These are phyloP conservation scores for Rhytidiadelphus loreus DNA, from an alignment of 225 moss, liverwort and hornwort genomes.

Conservation along the genomic window DNA sequence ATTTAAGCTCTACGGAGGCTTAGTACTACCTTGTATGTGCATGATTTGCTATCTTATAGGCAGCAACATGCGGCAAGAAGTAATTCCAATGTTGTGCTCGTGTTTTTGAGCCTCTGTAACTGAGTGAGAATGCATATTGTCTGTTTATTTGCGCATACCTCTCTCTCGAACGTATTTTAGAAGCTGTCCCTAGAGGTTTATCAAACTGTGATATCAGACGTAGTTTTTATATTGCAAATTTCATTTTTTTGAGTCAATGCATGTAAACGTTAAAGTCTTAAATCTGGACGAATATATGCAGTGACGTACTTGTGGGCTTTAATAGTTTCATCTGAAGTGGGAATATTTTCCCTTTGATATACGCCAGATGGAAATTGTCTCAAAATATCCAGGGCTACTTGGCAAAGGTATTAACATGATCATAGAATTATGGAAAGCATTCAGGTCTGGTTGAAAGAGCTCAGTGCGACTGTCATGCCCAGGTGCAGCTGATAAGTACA, in stretches of 20 bases:
- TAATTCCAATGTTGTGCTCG: not conserved
- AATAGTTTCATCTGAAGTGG: not conserved
- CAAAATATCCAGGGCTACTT: slow-evolving; percentile 31
- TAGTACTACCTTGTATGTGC: not conserved
- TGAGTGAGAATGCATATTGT: not conserved
- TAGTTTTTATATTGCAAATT: not conserved
- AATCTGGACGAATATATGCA: not conserved
- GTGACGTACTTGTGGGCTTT: not conserved
- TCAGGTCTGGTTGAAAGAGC: slow-evolving; percentile 34
- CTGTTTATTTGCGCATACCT: not conserved
- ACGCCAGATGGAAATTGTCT: slow-evolving; percentile 28
- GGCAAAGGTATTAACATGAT: slow-evolving; percentile 26
- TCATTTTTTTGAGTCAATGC: not conserved
- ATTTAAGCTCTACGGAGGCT: not conserved
- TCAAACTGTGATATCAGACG: not conserved
- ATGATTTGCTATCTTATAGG: not conserved
- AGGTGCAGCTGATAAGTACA: slow-evolving; percentile 3
- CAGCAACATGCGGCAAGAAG: not conserved
- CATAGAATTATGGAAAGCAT: slow-evolving; percentile 17
- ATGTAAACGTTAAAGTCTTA: not conserved
- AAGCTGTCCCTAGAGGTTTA: not conserved
- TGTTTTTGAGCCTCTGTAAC: not conserved
- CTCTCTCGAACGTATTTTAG: not conserved
- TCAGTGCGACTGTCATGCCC: slow-evolving; percentile 16
- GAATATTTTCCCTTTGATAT: not conserved